Base-by-base conservation (phyloP, 495 filamentous ascomycete species). In the Lindgomyces ingoldianus region DNA sequence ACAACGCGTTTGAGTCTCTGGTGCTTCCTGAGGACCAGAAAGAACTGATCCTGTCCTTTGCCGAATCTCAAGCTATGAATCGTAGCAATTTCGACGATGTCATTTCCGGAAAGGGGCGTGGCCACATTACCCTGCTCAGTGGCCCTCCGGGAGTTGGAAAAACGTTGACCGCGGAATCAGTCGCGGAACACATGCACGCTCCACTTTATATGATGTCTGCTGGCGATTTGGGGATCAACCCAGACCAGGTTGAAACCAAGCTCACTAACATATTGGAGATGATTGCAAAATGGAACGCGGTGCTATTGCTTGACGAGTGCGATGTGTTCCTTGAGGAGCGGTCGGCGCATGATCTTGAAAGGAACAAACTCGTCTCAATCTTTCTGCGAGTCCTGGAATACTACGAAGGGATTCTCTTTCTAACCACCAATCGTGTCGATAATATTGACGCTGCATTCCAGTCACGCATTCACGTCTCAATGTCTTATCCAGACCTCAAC, bases 1-100 rank as follows among this genome's bases (percentile, higher is more conserved):
- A 59, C 0, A 64, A 64, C 18, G 79, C 79, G 0, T 82, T 82
- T 60, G 75, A 80, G 19, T 74, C 66, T 53, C 71, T 82, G 1
- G 78, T 82, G 14, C 69, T 83, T 21, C 74, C 73, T 0, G 45
- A 62, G 19, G 73, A 76, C 24, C 74, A 77, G 44, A 82, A 82
- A 63, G 73, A 79, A 42, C 72, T 81, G 24, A 79, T 81, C 58
- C 75, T 84, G 16, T 81, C 80, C n/a, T 80, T 84, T 59, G 74
- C 78, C 4, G 70, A 76, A 49, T 80, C 76, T 57, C 81, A 83
- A 27, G 74, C 77, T 18, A 68, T 70, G 24, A 69, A 78, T 42
- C 73, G 74, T 25, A 61, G 55, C 2, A 44, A 59, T 12, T 84
- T 85, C 65, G 83, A 84, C 70, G 74, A 80, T 36, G 78, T 83